phyloP scores from a whole-genome alignment of 1,284 basidiomycete species.

The Gomphus sp. region DNA sequence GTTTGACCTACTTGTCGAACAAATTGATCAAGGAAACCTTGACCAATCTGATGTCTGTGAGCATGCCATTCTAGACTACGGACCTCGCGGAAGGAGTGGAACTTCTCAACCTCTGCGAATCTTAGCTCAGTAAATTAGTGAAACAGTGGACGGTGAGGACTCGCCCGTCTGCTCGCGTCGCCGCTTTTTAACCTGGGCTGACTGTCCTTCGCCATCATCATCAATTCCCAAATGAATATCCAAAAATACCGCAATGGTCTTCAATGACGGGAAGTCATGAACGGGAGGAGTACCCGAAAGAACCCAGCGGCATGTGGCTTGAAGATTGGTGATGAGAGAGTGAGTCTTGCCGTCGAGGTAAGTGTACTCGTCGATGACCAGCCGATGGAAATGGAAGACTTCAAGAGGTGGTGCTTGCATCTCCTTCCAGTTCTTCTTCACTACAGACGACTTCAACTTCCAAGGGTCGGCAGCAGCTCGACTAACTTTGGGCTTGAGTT shows the following conservation, averaged over 20 bases:
- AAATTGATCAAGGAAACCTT: slow-evolving; percentile 75
- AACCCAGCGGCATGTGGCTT: slow-evolving; percentile 83
- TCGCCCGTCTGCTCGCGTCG: slow-evolving; percentile 76
- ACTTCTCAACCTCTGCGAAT: slow-evolving; percentile 70
- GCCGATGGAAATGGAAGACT: slow-evolving; percentile 85
- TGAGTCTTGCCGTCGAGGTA: slow-evolving; percentile 80
- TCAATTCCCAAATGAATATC: slow-evolving; percentile 83
- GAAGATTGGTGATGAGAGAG: slow-evolving; percentile 68
- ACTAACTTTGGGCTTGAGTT: slow-evolving; percentile 13
- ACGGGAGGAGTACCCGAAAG: slow-evolving; percentile 95
- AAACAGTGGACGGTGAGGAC: slow-evolving; percentile 15
- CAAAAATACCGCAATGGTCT: slow-evolving; percentile 84
- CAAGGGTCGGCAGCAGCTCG: slow-evolving; percentile 71
- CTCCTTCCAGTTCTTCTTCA: slow-evolving; percentile 66
- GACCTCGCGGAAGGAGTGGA: slow-evolving; percentile 94
- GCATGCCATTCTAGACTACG: slow-evolving; percentile 90
- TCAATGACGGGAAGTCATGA: slow-evolving; percentile 83
- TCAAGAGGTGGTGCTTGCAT: slow-evolving; percentile 81
- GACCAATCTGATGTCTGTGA: slow-evolving; percentile 76
- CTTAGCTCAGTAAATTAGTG: slow-evolving; percentile 8
- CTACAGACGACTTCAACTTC: slow-evolving; percentile 58
- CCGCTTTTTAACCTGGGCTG: slow-evolving; percentile 68
- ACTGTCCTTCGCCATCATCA: slow-evolving; percentile 79
- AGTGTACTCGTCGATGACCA: slow-evolving; percentile 93
- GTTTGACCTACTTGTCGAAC: slow-evolving; percentile 62